Evolutionary conservation across 1,139 yeast genomes (phyloP).

Genomic region (Suhomyces atakaporum): DNA sequence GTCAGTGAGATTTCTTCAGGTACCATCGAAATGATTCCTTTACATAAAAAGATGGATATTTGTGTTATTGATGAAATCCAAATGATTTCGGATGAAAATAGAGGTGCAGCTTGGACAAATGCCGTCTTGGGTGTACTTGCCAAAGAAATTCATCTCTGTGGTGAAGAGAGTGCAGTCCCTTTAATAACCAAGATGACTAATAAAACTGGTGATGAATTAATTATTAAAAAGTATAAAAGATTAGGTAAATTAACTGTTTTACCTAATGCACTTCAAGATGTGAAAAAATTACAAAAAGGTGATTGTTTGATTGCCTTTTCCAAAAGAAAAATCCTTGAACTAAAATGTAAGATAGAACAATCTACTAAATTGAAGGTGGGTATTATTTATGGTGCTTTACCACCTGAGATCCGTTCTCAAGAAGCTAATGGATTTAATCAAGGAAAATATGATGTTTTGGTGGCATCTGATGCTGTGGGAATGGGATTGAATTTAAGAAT

Average conservation of each 20-base stretch:
- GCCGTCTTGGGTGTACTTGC: constrained; percentile 89
- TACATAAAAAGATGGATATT: constrained; percentile 68
- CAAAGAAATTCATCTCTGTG: constrained; percentile 86
- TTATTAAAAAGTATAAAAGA: constrained; percentile 68
- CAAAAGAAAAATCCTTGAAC: constrained; percentile 64
- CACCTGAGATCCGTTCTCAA: constrained; percentile 88
- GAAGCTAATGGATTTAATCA: constrained; percentile 79
- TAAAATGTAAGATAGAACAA: constrained; percentile 66
- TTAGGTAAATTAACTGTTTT: constrained; percentile 70
- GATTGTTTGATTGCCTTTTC: constrained; percentile 92
- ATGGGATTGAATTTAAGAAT: constrained; percentile 93
- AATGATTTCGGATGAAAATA: constrained; percentile 75
- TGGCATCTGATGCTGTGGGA: constrained; percentile 97
- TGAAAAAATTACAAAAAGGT: constrained; percentile 55
- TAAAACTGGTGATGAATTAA: constrained; percentile 78
- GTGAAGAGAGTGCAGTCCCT: constrained; percentile 81
- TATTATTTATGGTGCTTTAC: constrained; percentile 91
- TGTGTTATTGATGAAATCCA: constrained; percentile 96
- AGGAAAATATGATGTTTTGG: constrained; percentile 74
- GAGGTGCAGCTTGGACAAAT: constrained; percentile 97
- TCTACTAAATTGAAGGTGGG: constrained; percentile 71
- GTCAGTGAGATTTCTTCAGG: constrained; percentile 79
- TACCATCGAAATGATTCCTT: constrained; percentile 90
- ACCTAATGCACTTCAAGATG: constrained; percentile 31
- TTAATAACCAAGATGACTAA: constrained; percentile 58